phyloP scores from a whole-genome alignment of 1,284 basidiomycete genomes.

The Schizophyllum amplum region DNA sequence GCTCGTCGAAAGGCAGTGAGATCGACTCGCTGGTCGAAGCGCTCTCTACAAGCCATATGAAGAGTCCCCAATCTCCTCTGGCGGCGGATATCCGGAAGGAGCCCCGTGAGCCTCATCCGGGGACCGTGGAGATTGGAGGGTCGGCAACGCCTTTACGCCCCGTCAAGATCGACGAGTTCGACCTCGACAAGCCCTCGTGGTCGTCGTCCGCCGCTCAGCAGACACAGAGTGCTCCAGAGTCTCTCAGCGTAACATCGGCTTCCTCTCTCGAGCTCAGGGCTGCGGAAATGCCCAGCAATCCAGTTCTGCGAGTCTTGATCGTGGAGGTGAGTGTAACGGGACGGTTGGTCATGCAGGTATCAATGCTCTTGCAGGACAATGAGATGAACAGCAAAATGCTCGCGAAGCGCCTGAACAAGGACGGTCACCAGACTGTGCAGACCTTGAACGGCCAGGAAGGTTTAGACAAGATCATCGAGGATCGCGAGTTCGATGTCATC shows the following conservation, averaged over 20 bases:
- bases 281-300: constrained; percentile 3
- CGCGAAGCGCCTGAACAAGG: constrained; percentile 58
- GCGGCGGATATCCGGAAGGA: constrained; percentile 1
- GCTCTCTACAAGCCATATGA: constrained; percentile 36
- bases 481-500: constrained; percentile 66
- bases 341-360: not conserved
- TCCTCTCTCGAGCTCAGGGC: no score
- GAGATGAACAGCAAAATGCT: constrained; percentile 72
- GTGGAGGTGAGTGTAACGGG: constrained; percentile 48
- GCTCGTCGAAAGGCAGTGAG: constrained; percentile 25
- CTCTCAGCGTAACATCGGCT: no score
- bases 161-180: constrained; percentile 32
- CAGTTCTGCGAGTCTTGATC: constrained; percentile 52
- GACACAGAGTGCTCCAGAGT: no score
- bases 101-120: constrained; percentile 8
- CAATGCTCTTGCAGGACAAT: constrained; percentile 45
- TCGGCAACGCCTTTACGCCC: constrained; percentile 31
- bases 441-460: constrained; percentile 77
- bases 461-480: constrained; percentile 50
- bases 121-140: constrained; percentile 26
- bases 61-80: not conserved
- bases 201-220: no score
- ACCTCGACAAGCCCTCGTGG: constrained; percentile 19
- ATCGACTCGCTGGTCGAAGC: constrained; percentile 67
- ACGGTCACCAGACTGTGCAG: constrained; percentile 61